A percentile compares a stretch with the other conserved stretches of the same genome.
phyloP scores from a whole-genome alignment of 2,329 filamentous ascomycete genomes.

The Stagonosporopsis vannaccii region DNA sequence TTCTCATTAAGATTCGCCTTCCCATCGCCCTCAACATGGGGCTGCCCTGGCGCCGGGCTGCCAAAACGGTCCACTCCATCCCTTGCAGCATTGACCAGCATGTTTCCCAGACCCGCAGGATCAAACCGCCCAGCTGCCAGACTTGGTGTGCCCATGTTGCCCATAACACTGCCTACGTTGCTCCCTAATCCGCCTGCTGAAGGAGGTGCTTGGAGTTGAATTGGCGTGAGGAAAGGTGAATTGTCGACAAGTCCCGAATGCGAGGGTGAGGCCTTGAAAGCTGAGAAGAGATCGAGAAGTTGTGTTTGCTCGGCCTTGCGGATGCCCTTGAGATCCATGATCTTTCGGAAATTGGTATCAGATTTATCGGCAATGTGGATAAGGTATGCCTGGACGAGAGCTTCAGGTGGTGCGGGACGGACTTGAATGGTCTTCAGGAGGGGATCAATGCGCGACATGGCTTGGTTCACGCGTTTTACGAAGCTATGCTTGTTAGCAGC shows the following conservation, averaged over 20 bases:
- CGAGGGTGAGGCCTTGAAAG: constrained; percentile 72
- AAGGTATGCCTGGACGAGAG: constrained; percentile 93
- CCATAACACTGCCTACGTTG: constrained; percentile 48
- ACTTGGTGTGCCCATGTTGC: constrained; percentile 48
- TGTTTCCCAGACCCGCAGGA: constrained; percentile 81
- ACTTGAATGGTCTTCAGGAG: constrained; percentile 97
- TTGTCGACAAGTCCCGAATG: constrained; percentile 68
- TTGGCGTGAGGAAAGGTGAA: constrained; percentile 46
- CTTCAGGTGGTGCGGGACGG: constrained; percentile 87
- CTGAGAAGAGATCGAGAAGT: constrained; percentile 88
- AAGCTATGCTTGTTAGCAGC: constrained; percentile 63
- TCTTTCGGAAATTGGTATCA: constrained; percentile 94
- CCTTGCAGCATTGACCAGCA: constrained; percentile 84
- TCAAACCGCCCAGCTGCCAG: constrained; percentile 68
- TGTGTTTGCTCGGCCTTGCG: constrained; percentile 79
- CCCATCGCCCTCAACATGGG: constrained; percentile 31
- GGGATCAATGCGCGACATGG: constrained; percentile 86
- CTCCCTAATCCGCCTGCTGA: constrained; percentile 53
- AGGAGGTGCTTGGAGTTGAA: constrained; percentile 51
- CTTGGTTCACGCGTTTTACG: constrained; percentile 82
- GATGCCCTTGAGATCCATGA: constrained; percentile 94
- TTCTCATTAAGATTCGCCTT: constrained; percentile 88
- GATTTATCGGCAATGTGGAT: constrained; percentile 95
- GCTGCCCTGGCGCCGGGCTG: constrained; percentile 54
- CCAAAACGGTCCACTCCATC: constrained; percentile 83